Percentiles rank a stretch among this genome's conserved stretches.
Conservation (phyloP, 495 filamentous ascomycete species). For the Aspergillus sclerotiicarbonarius region DNA sequence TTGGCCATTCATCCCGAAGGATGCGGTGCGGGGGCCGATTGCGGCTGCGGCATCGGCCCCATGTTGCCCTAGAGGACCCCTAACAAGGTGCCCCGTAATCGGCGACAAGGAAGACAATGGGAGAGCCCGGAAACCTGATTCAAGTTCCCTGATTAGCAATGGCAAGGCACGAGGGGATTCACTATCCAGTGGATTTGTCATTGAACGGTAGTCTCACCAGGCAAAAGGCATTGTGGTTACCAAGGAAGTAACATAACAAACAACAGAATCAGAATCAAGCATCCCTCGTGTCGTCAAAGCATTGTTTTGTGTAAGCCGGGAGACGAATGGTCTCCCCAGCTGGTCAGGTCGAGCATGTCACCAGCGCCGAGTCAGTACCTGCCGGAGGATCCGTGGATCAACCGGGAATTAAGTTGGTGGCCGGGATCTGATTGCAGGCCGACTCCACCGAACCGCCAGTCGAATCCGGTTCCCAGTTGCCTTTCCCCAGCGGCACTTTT, state of each 20-base stretch:
- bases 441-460: background rate
- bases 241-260: too few relatives aligned
- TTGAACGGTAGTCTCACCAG: too few relatives aligned
- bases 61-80: slow-evolving; percentile 56
- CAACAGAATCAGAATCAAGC: too few relatives aligned
- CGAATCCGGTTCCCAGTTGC: background rate
- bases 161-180: too few relatives aligned
- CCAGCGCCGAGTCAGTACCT: background rate
- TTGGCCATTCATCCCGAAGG: slow-evolving; percentile 24
- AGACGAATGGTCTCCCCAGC: background rate
- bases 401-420: too few relatives aligned
- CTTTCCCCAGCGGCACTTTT: background rate
- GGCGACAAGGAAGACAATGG: slow-evolving; percentile 28
- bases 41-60: slow-evolving; percentile 48
- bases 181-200: too few relatives aligned
- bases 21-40: slow-evolving; percentile 24
- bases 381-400: too few relatives aligned
- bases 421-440: too few relatives aligned
- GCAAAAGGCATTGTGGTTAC: too few relatives aligned
- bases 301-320: background rate
- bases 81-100: too few relatives aligned
- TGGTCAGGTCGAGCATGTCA: background rate
- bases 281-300: too few relatives aligned
- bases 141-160: background rate
- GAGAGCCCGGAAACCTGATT: slow-evolving; percentile 8